A percentile compares a stretch with the other conserved stretches of the same genome.
Evolutionary conservation across 2,329 filamentous ascomycete genomes (phyloP).

Genomic region (Arachnopeziza araneosa): DNA sequence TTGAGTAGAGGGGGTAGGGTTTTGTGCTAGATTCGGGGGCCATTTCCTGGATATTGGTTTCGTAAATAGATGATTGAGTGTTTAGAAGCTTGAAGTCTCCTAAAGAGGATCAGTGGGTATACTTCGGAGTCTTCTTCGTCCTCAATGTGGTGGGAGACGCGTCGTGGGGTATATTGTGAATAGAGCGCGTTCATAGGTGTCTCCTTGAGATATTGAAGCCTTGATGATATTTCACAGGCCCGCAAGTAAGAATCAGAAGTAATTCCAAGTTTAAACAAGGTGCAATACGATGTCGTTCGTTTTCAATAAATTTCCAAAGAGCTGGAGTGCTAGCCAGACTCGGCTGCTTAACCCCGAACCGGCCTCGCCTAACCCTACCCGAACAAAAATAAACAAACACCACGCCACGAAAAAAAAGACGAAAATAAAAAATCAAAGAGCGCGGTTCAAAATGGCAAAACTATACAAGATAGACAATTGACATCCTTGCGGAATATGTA

Average conservation of each 20-base stretch:
- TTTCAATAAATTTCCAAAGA: background rate
- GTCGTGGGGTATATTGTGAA: background rate
- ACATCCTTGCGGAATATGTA: too few relatives aligned
- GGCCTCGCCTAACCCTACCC: background rate
- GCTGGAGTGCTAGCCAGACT: background rate
- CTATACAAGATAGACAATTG: too few relatives aligned
- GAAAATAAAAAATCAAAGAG: too few relatives aligned
- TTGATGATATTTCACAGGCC: too few relatives aligned
- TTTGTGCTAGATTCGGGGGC: background rate
- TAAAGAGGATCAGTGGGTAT: background rate
- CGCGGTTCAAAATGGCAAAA: too few relatives aligned
- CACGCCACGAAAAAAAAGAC: too few relatives aligned
- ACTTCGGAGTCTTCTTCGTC: background rate
- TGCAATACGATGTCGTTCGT: background rate
- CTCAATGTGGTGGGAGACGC: background rate
- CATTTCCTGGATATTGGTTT: background rate
- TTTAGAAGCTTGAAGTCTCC: background rate
- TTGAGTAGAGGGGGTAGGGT: conserved; percentile 39
- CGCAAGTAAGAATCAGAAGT: too few relatives aligned
- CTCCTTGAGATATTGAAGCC: too few relatives aligned
- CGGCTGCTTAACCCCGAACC: background rate
- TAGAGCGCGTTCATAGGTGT: background rate
- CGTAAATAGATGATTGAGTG: background rate
- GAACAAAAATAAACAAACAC: too few relatives aligned
- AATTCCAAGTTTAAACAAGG: too few relatives aligned